Percentiles rank a stretch among this genome's conserved stretches.
phyloP scores from a whole-genome alignment of 768 basidiomycete genomes.

The Pulveroboletus sp. region DNA sequence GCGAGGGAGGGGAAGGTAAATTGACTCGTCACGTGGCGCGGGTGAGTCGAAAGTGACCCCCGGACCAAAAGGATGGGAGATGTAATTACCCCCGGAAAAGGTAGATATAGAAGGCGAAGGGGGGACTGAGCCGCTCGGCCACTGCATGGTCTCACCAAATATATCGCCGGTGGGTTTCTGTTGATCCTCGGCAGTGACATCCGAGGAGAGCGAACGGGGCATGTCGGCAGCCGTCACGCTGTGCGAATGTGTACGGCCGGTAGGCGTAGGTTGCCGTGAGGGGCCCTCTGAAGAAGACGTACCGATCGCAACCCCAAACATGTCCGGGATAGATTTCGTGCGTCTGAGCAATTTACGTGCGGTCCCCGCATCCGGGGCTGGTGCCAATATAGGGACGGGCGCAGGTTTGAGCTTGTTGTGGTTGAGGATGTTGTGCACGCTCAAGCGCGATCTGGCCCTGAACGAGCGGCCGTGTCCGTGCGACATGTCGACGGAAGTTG shows the following conservation, averaged over 20 bases:
- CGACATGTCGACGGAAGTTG: conserved; percentile 33
- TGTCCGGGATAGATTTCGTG: conserved; percentile 71
- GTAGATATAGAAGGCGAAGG: conserved; percentile 33
- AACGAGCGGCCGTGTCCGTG: conserved; percentile 33
- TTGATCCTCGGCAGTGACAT: conserved; percentile 22
- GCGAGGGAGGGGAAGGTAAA: conserved; percentile 46
- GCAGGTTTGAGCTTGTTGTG: conserved; percentile 48
- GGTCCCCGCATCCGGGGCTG: conserved; percentile 30
- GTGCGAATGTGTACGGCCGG: conserved; percentile 68
- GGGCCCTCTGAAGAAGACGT: conserved; percentile 30
- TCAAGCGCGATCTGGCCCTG: conserved; percentile 62
- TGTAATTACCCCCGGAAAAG: conserved; percentile 24
- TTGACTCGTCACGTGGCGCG: conserved; percentile 38
- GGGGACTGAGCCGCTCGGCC: conserved; percentile 37
- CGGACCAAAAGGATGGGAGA: conserved; percentile 59
- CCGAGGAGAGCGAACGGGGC: conserved; percentile 36
- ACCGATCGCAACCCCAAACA: conserved; percentile 28
- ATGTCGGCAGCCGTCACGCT: conserved; percentile 73
- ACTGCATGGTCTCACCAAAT: conserved; percentile 65
- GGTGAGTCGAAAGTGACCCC: conserved; percentile 63
- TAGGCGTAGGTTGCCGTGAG: conserved; percentile 28
- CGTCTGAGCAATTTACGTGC: conserved; percentile 59
- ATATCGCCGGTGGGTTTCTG: conserved; percentile 42
- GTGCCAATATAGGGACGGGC: conserved; percentile 18
- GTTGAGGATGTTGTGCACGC: conserved; percentile 55